Evolutionary conservation across 2,329 filamentous ascomycete species (phyloP).

Genomic region (Elsinoe perseae): DNA sequence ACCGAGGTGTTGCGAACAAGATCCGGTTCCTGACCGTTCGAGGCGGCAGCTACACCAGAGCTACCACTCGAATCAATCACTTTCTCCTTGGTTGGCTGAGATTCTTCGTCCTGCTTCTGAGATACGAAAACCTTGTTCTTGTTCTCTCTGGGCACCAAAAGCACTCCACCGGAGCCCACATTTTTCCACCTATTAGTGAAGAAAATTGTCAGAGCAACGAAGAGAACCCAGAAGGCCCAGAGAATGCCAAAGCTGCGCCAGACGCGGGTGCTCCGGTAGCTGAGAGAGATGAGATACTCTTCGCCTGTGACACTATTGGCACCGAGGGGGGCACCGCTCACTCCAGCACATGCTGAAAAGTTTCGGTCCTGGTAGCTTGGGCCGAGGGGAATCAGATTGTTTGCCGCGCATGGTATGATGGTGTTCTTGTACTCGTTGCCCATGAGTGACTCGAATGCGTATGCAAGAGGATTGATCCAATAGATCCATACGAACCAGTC

Average conservation of each 20-base stretch:
- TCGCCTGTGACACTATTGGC: conserved; percentile 52
- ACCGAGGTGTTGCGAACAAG: conserved; percentile 25
- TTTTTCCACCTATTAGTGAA: conserved; percentile 51
- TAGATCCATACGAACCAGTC: conserved; percentile 35
- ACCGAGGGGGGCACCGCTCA: conserved; percentile 52
- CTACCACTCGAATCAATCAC: conserved; percentile 5
- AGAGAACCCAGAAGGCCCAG: conserved; percentile 57
- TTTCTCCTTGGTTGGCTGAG: conserved; percentile 17
- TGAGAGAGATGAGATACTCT: conserved; percentile 50
- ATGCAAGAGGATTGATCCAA: conserved; percentile 54
- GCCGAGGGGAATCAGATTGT: conserved; percentile 30
- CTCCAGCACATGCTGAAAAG: conserved; percentile 35
- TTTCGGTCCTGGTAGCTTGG: conserved; percentile 34
- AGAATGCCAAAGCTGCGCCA: conserved; percentile 60
- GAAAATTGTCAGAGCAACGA: conserved; percentile 50
- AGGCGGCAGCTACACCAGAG: not conserved
- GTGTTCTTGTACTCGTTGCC: conserved; percentile 52
- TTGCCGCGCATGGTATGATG: conserved; percentile 49
- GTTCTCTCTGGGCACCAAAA: conserved; percentile 57
- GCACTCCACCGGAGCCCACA: conserved; percentile 45
- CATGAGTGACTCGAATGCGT: conserved; percentile 31
- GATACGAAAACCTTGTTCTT: conserved; percentile 43
- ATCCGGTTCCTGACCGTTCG: conserved; percentile 14
- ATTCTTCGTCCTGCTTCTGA: conserved; percentile 34
- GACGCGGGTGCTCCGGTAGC: conserved; percentile 37